Conservation (phyloP, 257 asterid genomes). For the Capsicum chinense region DNA sequence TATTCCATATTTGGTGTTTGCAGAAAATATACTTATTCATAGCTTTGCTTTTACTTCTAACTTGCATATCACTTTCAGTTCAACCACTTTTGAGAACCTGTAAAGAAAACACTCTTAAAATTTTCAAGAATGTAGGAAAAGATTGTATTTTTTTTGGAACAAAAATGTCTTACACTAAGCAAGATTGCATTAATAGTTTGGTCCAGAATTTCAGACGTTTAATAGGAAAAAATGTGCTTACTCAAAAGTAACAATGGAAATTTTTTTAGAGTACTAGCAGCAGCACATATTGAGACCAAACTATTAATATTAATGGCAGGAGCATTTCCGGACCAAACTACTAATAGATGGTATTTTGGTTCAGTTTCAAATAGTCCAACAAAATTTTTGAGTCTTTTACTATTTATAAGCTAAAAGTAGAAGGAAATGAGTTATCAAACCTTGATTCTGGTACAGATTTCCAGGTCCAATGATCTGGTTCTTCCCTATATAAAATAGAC, state of each 20-base stretch:
- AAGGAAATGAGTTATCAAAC: slow-evolving; percentile 17
- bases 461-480: slow-evolving; percentile 38
- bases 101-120: neutral
- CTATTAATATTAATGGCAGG: too few species aligned
- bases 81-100: slow-evolving; percentile 44
- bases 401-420: neutral
- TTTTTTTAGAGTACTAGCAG: too few species aligned
- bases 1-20: slow-evolving; percentile 42
- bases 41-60: neutral
- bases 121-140: neutral
- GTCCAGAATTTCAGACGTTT: too few species aligned
- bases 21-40: slow-evolving; percentile 29
- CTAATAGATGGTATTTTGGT: too few species aligned
- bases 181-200: too few species aligned
- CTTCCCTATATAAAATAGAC: slow-evolving; percentile 15
- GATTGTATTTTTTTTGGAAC: neutral
- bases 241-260: too few species aligned
- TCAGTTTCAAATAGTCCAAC: too few species aligned
- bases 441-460: slow-evolving; percentile 41
- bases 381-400: too few species aligned
- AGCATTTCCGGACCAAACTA: too few species aligned
- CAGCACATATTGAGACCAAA: too few species aligned
- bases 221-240: too few species aligned
- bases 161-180: too few species aligned
- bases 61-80: slow-evolving; percentile 29